These are phyloP conservation scores for Fusarium sp. DNA, from an alignment of 2,329 filamentous ascomycete genomes.

Conservation along the genomic window DNA sequence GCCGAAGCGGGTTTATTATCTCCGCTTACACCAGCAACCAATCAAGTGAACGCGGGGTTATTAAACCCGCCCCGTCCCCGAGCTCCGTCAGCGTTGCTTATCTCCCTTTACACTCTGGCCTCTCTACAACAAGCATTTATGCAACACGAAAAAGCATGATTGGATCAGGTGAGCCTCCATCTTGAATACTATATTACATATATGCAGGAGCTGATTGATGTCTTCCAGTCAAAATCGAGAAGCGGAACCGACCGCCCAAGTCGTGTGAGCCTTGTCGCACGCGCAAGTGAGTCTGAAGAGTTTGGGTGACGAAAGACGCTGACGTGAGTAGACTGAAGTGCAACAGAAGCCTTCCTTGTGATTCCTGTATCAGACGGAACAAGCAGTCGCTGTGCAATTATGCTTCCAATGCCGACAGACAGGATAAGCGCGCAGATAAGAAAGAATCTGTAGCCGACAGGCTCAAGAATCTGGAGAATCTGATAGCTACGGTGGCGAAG, in stretches of 20 bases:
- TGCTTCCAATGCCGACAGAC: slow-evolving; percentile 48
- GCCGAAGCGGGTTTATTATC: slow-evolving; percentile 25
- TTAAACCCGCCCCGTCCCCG: slow-evolving; percentile 31
- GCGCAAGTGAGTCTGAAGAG: slow-evolving; percentile 46
- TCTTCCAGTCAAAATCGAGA: slow-evolving; percentile 43
- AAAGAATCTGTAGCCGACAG: slow-evolving; percentile 36
- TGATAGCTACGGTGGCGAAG: slow-evolving; percentile 39
- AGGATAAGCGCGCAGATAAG: background rate
- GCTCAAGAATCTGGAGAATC: slow-evolving; percentile 48
- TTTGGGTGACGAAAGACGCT: background rate
- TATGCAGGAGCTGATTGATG: background rate
- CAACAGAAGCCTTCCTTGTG: slow-evolving; percentile 50
- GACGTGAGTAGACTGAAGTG: slow-evolving; percentile 48
- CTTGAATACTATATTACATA: no score
- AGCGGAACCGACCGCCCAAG: slow-evolving; percentile 51
- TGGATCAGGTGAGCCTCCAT: slow-evolving; percentile 8
- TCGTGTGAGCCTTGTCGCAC: slow-evolving; percentile 53
- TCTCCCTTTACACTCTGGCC: background rate
- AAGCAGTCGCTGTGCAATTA: slow-evolving; percentile 47
- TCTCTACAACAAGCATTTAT: background rate
- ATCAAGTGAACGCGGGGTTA: slow-evolving; percentile 18
- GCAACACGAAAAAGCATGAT: background rate
- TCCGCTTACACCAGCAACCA: slow-evolving; percentile 3
- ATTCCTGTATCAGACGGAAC: slow-evolving; percentile 45
- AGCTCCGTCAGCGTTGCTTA: slow-evolving; percentile 6